Evolutionary conservation across 202 grass and related monocot genomes (phyloP), one percentile per base, ranked within the genome.

Genomic region (Cymbopogon flexuosus): DNA sequence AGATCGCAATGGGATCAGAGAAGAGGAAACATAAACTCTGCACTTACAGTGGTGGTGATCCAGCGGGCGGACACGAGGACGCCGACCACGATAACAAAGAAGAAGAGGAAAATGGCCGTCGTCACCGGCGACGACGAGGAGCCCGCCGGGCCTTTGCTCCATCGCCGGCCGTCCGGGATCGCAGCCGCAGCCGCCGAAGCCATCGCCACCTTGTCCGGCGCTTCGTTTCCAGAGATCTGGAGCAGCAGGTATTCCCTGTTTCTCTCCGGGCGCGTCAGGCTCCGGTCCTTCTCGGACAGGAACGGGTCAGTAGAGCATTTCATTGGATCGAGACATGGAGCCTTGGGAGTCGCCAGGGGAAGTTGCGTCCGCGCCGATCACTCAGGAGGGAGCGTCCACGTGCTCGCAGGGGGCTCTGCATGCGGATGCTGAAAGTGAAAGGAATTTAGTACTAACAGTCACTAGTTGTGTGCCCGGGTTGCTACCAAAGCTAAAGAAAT

Each of bases 31-130:
- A 19, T 0, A 11, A n/a, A 41, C 40, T 74, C 4, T 58, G 36
- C 37, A 62, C 87, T 92, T 81, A 97, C 94, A 0, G 78, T 84
- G 37, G 72, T 82, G 54, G 73, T 88, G 73, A 97, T 85, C 94
- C 89, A 97, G 8, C 86, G 81, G 21, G 69, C 83, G n/a, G 74
- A 89, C 8, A 97, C 40, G 80, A 97, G 83, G 8, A 87, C 91
- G 57, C 89, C 91, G 62, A 90, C 58, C 8, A 83, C 64, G 41
- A 97, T 56, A 10, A 87, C 75, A 36, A 90, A 75, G 72, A 94
- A 79, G 80, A 97, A 89, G 62, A 94, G 87, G 81, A 89, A 90
- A 23, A 89, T 59, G 41, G 84, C 89, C 67, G 84, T 90, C 0
- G 84, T 87, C 1, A 80, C 72, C 70, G 83, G 79, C 24, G 87